Percentiles rank a stretch among this genome's conserved stretches.
phyloP scores from a whole-genome alignment of 2,329 filamentous ascomycete species.

The Ophiocordyceps camponoti-leonardi region DNA sequence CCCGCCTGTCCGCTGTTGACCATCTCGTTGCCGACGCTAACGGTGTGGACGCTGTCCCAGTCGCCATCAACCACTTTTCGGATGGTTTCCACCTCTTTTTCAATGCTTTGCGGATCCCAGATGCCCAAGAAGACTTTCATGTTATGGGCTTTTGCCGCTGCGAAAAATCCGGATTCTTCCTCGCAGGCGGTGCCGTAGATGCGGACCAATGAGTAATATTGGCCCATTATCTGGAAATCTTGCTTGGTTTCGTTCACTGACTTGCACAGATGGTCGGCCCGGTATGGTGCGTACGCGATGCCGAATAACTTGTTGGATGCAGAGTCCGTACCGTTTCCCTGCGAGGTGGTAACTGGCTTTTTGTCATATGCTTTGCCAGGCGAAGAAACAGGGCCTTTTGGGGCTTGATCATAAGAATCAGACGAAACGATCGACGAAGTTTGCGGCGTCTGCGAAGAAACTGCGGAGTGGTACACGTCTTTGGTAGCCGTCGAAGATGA shows the following conservation, averaged over 20 bases:
- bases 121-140: slow-evolving; percentile 63
- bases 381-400: neutral
- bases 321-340: neutral
- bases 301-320: slow-evolving; percentile 12
- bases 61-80: slow-evolving; percentile 39
- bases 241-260: slow-evolving; percentile 38
- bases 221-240: slow-evolving; percentile 41
- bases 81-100: slow-evolving; percentile 41
- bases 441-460: too few species aligned
- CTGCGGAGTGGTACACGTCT: too few species aligned
- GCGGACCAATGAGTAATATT: slow-evolving; percentile 46
- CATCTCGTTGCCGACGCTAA: slow-evolving; percentile 68
- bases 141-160: slow-evolving; percentile 43
- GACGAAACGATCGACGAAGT: too few species aligned
- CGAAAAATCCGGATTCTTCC: slow-evolving; percentile 43
- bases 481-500: too few species aligned
- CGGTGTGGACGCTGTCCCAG: slow-evolving; percentile 53
- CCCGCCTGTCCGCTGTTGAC: slow-evolving; percentile 46
- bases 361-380: neutral
- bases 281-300: slow-evolving; percentile 32
- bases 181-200: slow-evolving; percentile 65
- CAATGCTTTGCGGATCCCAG: slow-evolving; percentile 42
- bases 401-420: neutral
- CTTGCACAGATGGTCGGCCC: slow-evolving; percentile 46
- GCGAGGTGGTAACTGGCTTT: neutral